Evolutionary conservation across 768 basidiomycete species (phyloP).

Genomic region (Calocybe indica): DNA sequence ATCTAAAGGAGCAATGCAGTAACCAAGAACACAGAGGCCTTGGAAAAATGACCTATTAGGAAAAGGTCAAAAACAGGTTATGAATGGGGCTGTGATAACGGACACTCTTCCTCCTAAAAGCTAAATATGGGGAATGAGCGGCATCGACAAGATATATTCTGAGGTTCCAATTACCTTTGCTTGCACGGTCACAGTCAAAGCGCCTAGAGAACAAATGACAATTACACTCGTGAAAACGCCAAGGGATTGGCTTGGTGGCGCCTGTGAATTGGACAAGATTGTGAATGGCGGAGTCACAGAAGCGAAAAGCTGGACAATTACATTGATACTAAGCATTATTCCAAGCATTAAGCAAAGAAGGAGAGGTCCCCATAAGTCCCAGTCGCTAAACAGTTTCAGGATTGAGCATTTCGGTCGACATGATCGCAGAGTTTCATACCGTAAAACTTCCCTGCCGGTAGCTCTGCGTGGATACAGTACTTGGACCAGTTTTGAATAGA

Average conservation of each 20-base stretch:
- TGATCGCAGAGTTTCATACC: slow-evolving; percentile 22
- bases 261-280: slow-evolving; percentile 35
- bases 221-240: slow-evolving; percentile 93
- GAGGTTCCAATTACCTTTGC: slow-evolving; percentile 61
- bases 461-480: slow-evolving; percentile 84
- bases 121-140: slow-evolving; percentile 25
- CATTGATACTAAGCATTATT: slow-evolving; percentile 83
- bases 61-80: background rate
- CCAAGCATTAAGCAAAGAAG: slow-evolving; percentile 75
- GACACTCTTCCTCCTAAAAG: slow-evolving; percentile 81
- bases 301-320: slow-evolving; percentile 17
- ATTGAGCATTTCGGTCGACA: background rate
- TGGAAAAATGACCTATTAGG: slow-evolving; percentile 84
- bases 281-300: no score
- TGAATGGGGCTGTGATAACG: slow-evolving; percentile 13
- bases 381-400: slow-evolving; percentile 55
- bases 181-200: slow-evolving; percentile 90
- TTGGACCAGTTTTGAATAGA: slow-evolving; percentile 89
- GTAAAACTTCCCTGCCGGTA: slow-evolving; percentile 72
- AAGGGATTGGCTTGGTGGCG: slow-evolving; percentile 76
- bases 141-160: slow-evolving; percentile 1
- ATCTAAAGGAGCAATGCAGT: slow-evolving; percentile 90
- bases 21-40: slow-evolving; percentile 89
- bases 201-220: slow-evolving; percentile 86
- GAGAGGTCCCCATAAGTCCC: slow-evolving; percentile 97